Evolutionary conservation across 2,329 filamentous ascomycete genomes (phyloP), one percentile per base, ranked within the genome.

Genomic region (Fusarium sp.): DNA sequence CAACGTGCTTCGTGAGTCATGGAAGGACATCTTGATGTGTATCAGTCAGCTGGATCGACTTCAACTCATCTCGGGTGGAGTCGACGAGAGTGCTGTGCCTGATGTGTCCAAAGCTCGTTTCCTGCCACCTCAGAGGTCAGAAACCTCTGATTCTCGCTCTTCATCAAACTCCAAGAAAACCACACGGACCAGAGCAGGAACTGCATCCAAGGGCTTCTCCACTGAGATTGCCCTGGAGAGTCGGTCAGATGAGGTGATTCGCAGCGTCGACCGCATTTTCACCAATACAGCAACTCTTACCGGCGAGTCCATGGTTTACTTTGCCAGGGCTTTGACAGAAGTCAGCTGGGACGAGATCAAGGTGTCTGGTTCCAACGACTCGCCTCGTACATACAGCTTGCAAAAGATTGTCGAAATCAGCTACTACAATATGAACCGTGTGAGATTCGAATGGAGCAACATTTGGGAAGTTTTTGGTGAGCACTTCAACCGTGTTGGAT

Each of bases 311-410:
- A 99, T 99, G 78, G 93, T 98, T 3, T 92, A 97, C 80, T 99
- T 99, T 80, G 95, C 97, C 56, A 91, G 91, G 62, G 95, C 96
- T 0, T 84, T 99, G 65, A 97, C 94, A 13, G 95, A 98, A 80
- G 95, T 99, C 73, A 98, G 95, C 82, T 98, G 96, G 96, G 95
- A 98, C 79, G 96, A 99, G 82, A 99, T 99, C 78, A 95, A 97
- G 80, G 97, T 96, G 7, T 98, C 96, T 0, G 96, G 96, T 1
- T 94, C 95, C 63, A 98, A 95, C 79, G 96, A 99, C 68, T 97
- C 94, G 28, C 96, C 96, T 16, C 91, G 97, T 61, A 99, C 95
- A 14, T 99, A 98, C 87, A 98, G 95, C 84, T 85, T 99, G 70
- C 96, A 99, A 80, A 99, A 99, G 83, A 90, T 99, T 71, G 97